These are phyloP conservation scores for Xerocomellus dryophilus DNA, from an alignment of 768 basidiomycete genomes.

Conservation along the genomic window DNA sequence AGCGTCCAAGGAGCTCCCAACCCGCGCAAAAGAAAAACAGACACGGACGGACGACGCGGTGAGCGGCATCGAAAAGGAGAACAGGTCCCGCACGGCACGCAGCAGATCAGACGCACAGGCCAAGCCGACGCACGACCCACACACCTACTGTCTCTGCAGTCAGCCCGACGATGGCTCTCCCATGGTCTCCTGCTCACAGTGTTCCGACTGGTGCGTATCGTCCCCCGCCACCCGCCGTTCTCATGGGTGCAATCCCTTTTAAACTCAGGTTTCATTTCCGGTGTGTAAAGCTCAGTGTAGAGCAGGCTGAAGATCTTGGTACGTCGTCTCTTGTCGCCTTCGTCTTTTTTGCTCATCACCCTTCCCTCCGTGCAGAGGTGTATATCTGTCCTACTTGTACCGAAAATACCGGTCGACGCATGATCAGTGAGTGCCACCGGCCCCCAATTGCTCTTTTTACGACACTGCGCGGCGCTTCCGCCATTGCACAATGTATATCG, in stretches of 20 bases:
- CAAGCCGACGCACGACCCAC: conserved; percentile 19
- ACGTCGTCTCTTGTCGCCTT: conserved; percentile 35
- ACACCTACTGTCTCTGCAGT: conserved; percentile 56
- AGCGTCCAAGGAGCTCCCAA: conserved; percentile 11
- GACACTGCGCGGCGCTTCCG: conserved; percentile 22
- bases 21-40: conserved; percentile 20
- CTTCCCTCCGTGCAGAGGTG: conserved; percentile 41
- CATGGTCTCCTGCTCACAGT: conserved; percentile 74
- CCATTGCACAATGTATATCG: conserved; percentile 35
- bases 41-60: conserved; percentile 14
- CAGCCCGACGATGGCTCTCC: conserved; percentile 74
- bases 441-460: conserved; percentile 29
- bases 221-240: not conserved
- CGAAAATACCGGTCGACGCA: conserved; percentile 57
- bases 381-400: conserved; percentile 59
- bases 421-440: conserved; percentile 72
- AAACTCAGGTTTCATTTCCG: conserved; percentile 75
- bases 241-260: not conserved
- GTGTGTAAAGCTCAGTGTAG: conserved; percentile 63
- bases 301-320: conserved; percentile 78
- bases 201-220: conserved; percentile 62
- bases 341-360: conserved; percentile 14
- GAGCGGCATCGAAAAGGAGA: conserved; percentile 35
- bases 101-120: conserved; percentile 24
- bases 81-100: conserved; percentile 17